Base-by-base conservation (phyloP, 164 flowering plant species). In the Cinnamomum micranthum region DNA sequence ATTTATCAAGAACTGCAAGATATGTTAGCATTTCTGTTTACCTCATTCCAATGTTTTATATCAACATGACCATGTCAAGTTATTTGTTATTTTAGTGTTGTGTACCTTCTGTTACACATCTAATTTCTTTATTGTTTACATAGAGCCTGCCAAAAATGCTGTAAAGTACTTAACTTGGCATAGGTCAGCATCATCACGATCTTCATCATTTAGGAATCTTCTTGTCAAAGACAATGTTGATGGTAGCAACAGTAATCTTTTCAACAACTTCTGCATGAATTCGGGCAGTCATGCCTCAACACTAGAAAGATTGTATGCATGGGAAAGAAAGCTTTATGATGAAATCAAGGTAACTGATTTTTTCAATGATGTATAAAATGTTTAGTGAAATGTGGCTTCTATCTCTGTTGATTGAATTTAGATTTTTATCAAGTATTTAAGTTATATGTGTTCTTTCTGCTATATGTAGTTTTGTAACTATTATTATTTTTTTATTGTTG, bases 321-420 rank as follows among this genome's bases (percentile, higher is more conserved):
- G 99, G 99, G 99, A 95, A 83, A 90, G 92, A 80, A 95, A 93
- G 86, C 94, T 95, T 74, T 92, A 88, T 81, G 99, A 95, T 74
- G 99, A 95, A 90, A 93, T 95, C 71, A 95, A 95, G 99, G 99
- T 93, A 88, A 65, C 70, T 11, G 13, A 9, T n/a, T 25, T 52
- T 64, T n/a, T 23, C 22, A 17, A 7, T 2, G 15, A 11, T 71
- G n/a, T 31, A 4, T 41, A 0, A 11, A 41, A 41, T 1, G 10
- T 41, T 41, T 41, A 41, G 47, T 11, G 10, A 41, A 41, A 41
- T 35, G 47, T 35, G 10, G 47, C 47, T 41, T 41, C 47, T 41
- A 9, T 41, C 51, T 31, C 24, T 65, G 23, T 50, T 65, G 2
- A 7, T 35, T 11, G 28, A 25, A 25, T 12, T 51, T 41, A 41